phyloP scores from a whole-genome alignment of 1,139 yeast genomes.

The Taphrina pruni region DNA sequence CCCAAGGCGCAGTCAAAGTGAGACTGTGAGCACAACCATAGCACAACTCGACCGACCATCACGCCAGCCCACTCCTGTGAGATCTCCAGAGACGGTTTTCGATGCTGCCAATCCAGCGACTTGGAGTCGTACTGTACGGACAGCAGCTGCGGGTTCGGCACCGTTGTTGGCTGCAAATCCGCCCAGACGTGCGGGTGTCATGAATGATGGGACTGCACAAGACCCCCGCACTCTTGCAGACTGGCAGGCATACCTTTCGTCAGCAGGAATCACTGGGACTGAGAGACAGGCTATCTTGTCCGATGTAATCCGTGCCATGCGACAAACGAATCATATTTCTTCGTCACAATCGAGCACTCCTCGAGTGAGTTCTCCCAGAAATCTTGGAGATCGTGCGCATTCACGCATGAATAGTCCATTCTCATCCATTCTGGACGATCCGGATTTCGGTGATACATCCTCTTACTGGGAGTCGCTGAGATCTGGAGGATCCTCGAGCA shows the following conservation, averaged over 20 bases:
- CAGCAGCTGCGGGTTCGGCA: not conserved
- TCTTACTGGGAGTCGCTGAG: conserved; percentile 24
- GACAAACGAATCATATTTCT: not conserved
- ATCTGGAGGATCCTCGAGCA: not conserved
- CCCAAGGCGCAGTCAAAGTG: not conserved
- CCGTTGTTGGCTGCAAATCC: not conserved
- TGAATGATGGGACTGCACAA: not conserved
- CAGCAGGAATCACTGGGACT: not conserved
- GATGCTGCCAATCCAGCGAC: conserved; percentile 39
- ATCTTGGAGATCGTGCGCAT: not conserved
- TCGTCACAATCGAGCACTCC: conserved; percentile 10
- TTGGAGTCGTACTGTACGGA: conserved; percentile 25
- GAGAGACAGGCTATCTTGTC: conserved; percentile 28
- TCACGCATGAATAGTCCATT: not conserved
- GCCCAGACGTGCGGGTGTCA: not conserved
- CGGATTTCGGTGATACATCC: conserved; percentile 37
- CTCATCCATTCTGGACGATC: conserved; percentile 22
- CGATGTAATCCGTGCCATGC: conserved; percentile 28
- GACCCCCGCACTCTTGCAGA: conserved; percentile 19
- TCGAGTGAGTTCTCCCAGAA: conserved; percentile 8
- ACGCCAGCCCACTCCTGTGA: not conserved
- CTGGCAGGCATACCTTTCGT: conserved; percentile 21
- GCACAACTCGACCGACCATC: not conserved
- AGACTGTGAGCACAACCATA: not conserved
- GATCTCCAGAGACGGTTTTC: conserved; percentile 5